phyloP scores from a whole-genome alignment of 2,329 filamentous ascomycete species.

The Penicillium sclerotigenum region DNA sequence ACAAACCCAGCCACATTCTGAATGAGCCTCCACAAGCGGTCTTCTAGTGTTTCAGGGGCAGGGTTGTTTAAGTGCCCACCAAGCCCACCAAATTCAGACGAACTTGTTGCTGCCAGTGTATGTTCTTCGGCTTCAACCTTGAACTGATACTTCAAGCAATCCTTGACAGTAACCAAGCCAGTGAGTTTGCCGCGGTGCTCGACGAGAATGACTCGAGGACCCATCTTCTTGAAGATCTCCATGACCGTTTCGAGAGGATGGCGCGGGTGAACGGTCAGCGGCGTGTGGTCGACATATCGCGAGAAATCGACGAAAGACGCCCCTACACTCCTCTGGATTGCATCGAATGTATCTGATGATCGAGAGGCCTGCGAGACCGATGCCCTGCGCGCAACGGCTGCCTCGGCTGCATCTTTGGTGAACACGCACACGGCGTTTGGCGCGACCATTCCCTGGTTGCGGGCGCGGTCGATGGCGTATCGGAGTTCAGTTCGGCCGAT shows the following conservation, averaged over 20 bases:
- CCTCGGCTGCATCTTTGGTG: constrained; percentile 49
- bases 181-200: constrained; percentile 81
- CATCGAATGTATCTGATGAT: constrained; percentile 57
- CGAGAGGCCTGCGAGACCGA: constrained; percentile 23
- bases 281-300: constrained; percentile 83
- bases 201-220: constrained; percentile 85
- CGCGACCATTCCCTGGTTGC: constrained; percentile 64
- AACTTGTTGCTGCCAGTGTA: constrained; percentile 35
- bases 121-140: constrained; percentile 86
- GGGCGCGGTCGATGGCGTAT: constrained; percentile 81
- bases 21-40: constrained; percentile 39
- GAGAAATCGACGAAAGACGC: constrained; percentile 71
- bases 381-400: constrained; percentile 31
- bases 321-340: constrained; percentile 54
- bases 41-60: constrained; percentile 31
- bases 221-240: constrained; percentile 98
- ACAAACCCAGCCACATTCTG: constrained; percentile 28
- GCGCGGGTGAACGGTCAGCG: constrained; percentile 84
- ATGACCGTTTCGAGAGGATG: constrained; percentile 94
- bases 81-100: constrained; percentile 22
- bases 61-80: constrained; percentile 21
- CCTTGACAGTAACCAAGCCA: constrained; percentile 91
- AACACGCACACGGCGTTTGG: constrained; percentile 73
- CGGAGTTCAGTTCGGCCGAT: constrained; percentile 88
- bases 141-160: constrained; percentile 96